These are phyloP conservation scores for Aureobasidium lini DNA, from an alignment of 2,329 filamentous ascomycete genomes.

Conservation along the genomic window DNA sequence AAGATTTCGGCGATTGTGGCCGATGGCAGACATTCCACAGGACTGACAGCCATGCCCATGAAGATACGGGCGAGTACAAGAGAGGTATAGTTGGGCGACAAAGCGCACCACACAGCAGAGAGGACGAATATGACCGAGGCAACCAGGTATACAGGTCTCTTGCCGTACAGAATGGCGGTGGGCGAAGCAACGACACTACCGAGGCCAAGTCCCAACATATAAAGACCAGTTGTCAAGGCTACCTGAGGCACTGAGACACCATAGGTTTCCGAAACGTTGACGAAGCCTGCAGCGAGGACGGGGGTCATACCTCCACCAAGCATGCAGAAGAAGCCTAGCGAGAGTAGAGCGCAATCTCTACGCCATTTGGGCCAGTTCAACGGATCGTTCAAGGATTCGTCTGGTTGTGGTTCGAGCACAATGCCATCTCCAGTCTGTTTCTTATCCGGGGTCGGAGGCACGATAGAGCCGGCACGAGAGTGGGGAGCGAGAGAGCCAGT, in stretches of 20 bases:
- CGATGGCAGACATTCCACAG: constrained; percentile 85
- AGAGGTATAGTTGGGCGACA: constrained; percentile 73
- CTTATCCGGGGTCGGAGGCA: constrained; percentile 34
- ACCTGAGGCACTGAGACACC: constrained; percentile 63
- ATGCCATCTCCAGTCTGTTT: constrained; percentile 82
- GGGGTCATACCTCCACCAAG: constrained; percentile 89
- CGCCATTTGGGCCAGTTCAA: constrained; percentile 84
- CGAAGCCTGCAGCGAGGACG: constrained; percentile 82
- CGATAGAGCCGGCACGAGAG: constrained; percentile 12
- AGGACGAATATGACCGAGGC: constrained; percentile 70
- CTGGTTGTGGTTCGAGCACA: constrained; percentile 84
- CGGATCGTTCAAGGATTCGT: constrained; percentile 83
- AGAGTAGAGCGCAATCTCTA: constrained; percentile 70
- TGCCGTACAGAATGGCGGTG: constrained; percentile 84
- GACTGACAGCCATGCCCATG: constrained; percentile 79
- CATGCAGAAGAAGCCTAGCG: constrained; percentile 87
- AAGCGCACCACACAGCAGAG: constrained; percentile 75
- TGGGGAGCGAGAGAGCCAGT: constrained; percentile 5
- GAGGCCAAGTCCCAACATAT: constrained; percentile 87
- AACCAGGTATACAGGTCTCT: constrained; percentile 79
- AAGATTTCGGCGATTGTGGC: constrained; percentile 95
- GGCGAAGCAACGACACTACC: constrained; percentile 80
- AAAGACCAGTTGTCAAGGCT: constrained; percentile 80
- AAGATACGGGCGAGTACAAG: constrained; percentile 76
- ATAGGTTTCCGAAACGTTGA: constrained; percentile 63